Base-by-base conservation (phyloP, 768 basidiomycete species). In the Hypholoma fasciculare region DNA sequence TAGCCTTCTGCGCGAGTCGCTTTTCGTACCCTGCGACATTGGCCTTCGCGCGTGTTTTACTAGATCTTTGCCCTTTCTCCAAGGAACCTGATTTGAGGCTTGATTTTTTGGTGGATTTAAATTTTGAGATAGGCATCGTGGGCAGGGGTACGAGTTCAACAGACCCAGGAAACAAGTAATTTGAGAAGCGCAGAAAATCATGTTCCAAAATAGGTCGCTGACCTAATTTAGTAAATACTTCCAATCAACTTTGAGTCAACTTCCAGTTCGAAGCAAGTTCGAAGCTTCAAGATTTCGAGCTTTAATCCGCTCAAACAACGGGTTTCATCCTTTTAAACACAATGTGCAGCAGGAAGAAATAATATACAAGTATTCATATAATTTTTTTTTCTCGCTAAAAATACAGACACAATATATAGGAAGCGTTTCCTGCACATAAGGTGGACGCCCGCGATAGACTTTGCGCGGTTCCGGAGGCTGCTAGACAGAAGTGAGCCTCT, bases 1-100 rank as follows among this genome's bases (percentile, higher is more conserved):
- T 74, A 53, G 75, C 67, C 58, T 83, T 85, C 52, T 71, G 73
- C 27, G 77, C 75, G 17, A 78, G 77, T 46, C 83, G 80, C 71
- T 79, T 84, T 51, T 76, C 76, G 59, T 81, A 83, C 13, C 84
- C 84, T 49, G 74, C 67, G 14, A 74, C 78, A 59, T 83, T 83
- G 27, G 74, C 74, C 51, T 74, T 75, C 37, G 67, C 60, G 34
- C 59, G 63, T n/a, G 60, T 55, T 59, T 69, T 71, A 6, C 42
- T 36, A 14, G 46, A 48, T 23, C 56, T 49, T 20, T 51, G 50
- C 8, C 47, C 51, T 42, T 52, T 37, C n/a, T 20, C 20, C 7
- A 14, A 3, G n/a, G 44, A 49, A 39, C 26, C 23, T 14, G 38
- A 14, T 36, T 50, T 57, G 20, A 26, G 11, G 49, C 38, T 40